Conservation (phyloP, 2,329 filamentous ascomycete genomes). For the Aureobasidium subglaciale region DNA sequence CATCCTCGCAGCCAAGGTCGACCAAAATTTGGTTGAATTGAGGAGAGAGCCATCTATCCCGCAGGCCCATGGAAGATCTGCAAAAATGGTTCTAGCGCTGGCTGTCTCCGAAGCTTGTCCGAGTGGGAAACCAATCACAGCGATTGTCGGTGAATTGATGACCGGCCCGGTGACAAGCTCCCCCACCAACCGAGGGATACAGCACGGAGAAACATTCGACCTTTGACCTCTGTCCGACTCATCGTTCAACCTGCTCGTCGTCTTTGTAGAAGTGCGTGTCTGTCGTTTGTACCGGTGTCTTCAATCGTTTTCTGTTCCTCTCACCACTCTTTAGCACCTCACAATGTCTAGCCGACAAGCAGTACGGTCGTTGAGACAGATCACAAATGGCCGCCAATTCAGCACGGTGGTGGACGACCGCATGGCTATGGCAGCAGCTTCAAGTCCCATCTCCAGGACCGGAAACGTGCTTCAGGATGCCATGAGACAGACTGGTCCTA, state of each 20-base stretch:
- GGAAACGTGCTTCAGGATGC: conserved; percentile 41
- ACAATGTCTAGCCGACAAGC: conserved; percentile 13
- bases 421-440: conserved; percentile 22
- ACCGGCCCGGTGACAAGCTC: background rate
- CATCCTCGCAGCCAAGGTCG: background rate
- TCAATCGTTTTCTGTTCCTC: background rate
- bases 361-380: conserved; percentile 16
- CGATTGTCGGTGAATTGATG: background rate
- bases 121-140: background rate
- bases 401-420: conserved; percentile 31
- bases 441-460: conserved; percentile 20
- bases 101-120: conserved; percentile 8
- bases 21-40: conserved; percentile 9
- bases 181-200: conserved; percentile 9
- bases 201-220: conserved; percentile 1
- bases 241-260: background rate
- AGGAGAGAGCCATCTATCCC: background rate
- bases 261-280: background rate
- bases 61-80: background rate
- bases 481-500: conserved; percentile 52
- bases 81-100: conserved; percentile 1
- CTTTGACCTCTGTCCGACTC: background rate
- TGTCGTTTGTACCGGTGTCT: background rate
- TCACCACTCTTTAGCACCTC: background rate
- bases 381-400: conserved; percentile 23